Evolutionary conservation across 495 filamentous ascomycete genomes (phyloP), one percentile per base, ranked within the genome.

Genomic region (Terfezia claveryi): DNA sequence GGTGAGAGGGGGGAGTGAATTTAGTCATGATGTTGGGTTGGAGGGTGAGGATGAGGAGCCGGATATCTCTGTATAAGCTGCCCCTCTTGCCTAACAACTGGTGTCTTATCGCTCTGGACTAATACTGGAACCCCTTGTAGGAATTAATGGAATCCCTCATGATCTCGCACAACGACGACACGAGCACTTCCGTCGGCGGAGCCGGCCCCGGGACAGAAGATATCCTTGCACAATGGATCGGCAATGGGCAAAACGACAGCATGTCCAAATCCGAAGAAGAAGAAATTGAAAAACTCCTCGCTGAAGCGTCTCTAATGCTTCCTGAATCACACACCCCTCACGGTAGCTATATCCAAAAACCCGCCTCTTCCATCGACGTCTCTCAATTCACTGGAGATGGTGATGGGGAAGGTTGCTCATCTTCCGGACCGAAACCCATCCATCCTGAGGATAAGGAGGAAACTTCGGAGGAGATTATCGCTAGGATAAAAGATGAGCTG

Each of bases 401-500:
- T 4, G 27, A 7, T 32, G 27, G 27, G 7, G 27, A 32, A 32
- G 27, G 7, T 32, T 1, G 7, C 27, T 7, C 27, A 32, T 4
- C 1, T 5, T 32, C 7, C 4, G 27, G 27, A 32, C 27, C 27
- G 27, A 32, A 32, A 7, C 27, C 27, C 27, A 32, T 32, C 7
- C 27, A 32, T 4, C 27, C 27, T 23, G 50, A 54, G 11, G 62
- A 62, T 46, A 20, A 14, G 41, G 41, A 46, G 41, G 41, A 46
- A 20, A 14, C 41, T 14, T 5, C 41, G 50, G 50, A 37, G 2
- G 41, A 59, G 38, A 59, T 65, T 23, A 49, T 65, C 8, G 23
- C 37, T 50, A 52, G 51, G 51, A 49, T 65, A 8, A 55, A 55
- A 54, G 59, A 65, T 37, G 59, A 65, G 37, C 52, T 65, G 23